Base-by-base conservation (phyloP, 2,329 filamentous ascomycete genomes). In the Colletotrichum shisoi region DNA sequence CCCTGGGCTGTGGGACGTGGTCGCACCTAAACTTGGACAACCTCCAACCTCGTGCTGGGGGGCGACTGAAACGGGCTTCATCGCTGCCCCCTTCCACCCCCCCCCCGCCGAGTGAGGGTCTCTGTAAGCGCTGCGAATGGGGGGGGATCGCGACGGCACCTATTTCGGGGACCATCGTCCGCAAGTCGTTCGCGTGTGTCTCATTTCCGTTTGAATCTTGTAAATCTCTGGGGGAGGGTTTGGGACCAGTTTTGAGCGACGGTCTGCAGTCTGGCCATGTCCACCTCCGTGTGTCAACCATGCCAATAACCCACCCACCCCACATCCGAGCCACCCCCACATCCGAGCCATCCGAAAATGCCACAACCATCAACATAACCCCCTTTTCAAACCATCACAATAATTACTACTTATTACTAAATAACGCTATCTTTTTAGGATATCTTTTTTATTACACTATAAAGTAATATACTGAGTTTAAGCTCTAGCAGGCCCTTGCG, bases 121-220 rank as follows among this genome's bases (percentile, higher is more conserved):
- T n/a, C 54, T 57, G 59, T 44, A 57, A 57, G 58, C 45, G 51
- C 63, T 62, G 59, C 45, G 52, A 8, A 31, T 2, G 27, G 2
- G 27, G 27, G 7, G 7, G 1, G 8, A 8, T 7, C 7, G 46
- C 58, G 46, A 44, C 21, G 5, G 9, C 34, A 56, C 11, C 17
- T 64, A 53, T 64, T 64, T 64, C 54, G 37, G 64, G 60, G 34
- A 4, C 37, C 13, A 19, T 12, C 15, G 45, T 19, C 40, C 48
- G 37, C 61, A 60, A 59, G 54, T 39, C 64, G 59, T 67, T 39
- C 64, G 59, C 59, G 56, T 59, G 54, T 51, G 64, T 67, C 53
- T 64, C 61, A 64, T 67, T 56, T 51, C 64, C 31, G 64, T 67
- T 64, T 67, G 61, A 64, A 54, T 56, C 34, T 17, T 51, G 54